Base-by-base conservation (phyloP, 2,329 filamentous ascomycete species). In the Penicillium sp. region DNA sequence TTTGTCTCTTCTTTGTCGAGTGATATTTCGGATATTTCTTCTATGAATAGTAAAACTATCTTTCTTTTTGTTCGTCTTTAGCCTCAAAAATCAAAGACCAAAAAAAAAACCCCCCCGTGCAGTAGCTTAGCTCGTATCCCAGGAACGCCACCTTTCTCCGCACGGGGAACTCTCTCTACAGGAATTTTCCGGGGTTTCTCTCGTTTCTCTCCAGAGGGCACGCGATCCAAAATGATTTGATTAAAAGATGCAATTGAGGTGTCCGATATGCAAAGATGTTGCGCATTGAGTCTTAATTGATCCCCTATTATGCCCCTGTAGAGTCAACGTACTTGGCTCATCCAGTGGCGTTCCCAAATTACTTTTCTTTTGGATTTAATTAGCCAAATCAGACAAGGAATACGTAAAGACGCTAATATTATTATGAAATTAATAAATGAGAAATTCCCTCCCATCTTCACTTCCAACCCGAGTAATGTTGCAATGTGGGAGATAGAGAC, bases 141-240 rank as follows among this genome's bases (percentile, higher is more conserved):
- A 18, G 2, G 10, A 31, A 37, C 58, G 55, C 58, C 58, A 58
- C 55, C 37, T 45, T 51, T 46, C 42, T 47, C 38, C 40, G 44
- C 39, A 56, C 6, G 22, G 16, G 22, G 34, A 7, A 44, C 1
- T 1, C 31, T 34, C 29, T 29, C 26, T 1, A 1, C 7, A 14
- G 14, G 16, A 7, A 5, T 9, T 22, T 8, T 16, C 20, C n/a
- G 24, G 26, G n/a, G 8, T 10, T 47, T 20, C 9, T 31, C 10
- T 11, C 7, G n/a, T 26, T 26, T 26, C 8, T 26, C 13, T 5
- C 18, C 16, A n/a, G 31, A 10, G 14, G 14, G 14, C 14, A 8
- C 13, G 8, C 14, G 11, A 18, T 38, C 6, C 10, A 8, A 24
- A 24, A 26, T 26, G 22, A 11, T 9, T 14, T 26, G 22, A 18